Evolutionary conservation across 495 filamentous ascomycete genomes (phyloP), one percentile per base, ranked within the genome.

Genomic region (Penicillium daleae): DNA sequence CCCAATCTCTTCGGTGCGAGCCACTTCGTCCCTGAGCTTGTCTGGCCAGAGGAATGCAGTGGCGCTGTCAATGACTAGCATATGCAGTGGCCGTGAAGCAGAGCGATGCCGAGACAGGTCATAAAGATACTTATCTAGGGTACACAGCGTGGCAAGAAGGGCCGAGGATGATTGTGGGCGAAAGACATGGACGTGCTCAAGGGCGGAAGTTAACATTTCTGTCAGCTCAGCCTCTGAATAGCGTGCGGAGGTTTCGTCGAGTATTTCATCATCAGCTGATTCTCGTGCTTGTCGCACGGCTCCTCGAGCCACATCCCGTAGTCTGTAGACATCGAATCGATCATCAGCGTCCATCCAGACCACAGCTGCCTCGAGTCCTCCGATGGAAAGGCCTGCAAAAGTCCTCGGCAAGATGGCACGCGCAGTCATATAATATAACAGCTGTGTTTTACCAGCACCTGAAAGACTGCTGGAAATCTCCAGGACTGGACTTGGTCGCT

Each of bases 291-390:
- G 50, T 17, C 57, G 56, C 3, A 76, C 54, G 22, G 79, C 66
- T 6, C 63, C 70, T 56, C 69, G 52, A 48, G 70, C 70, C 19
- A 87, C 71, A 12, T 70, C 59, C 0, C 67, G 76, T 0, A 95
- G 79, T 12, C 87, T 82, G 15, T 81, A 70, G 12, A 86, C 78
- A 32, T 88, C 84, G 63, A 96, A 92, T 0, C 83, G 82, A 42
- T 81, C 80, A 46, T 91, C 87, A 0, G 87, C 79, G 65, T 97
- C 93, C 26, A 97, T 68, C 31, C 93, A 76, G 4, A 89, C 81
- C 3, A 93, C 82, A 2, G 90, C 81, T 19, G 85, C 83, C 26
- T 75, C 71, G 31, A 83, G 80, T n/a, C 86, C 87, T 35, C 67
- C 59, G 4, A 83, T 53, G 5, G 57, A 22, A 22, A 73, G 29